These are phyloP conservation scores for Ganoderma sinense DNA, from an alignment of 1,284 basidiomycete species.

Conservation along the genomic window DNA sequence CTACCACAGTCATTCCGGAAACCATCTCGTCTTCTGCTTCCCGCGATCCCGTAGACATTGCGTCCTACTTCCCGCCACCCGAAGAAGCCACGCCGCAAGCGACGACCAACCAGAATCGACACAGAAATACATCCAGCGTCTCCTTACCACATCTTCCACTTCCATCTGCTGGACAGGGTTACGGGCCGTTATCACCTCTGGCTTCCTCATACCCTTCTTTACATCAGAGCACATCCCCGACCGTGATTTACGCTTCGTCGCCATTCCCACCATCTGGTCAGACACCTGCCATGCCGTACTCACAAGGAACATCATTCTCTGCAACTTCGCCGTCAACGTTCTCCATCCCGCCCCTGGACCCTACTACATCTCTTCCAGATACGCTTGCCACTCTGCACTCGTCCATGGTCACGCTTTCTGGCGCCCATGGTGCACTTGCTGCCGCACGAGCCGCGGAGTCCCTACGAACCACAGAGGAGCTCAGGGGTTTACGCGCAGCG, in stretches of 20 bases:
- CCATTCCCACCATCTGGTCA: conserved; percentile 18
- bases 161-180: conserved; percentile 1
- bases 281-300: conserved; percentile 18
- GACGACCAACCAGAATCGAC: conserved; percentile 21
- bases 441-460: conserved; percentile 58
- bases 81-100: conserved; percentile 23
- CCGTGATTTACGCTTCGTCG: conserved; percentile 15
- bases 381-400: conserved; percentile 66
- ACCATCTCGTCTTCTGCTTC: conserved; percentile 12
- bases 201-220: conserved; percentile 11
- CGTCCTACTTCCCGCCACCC: conserved; percentile 57
- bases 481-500: conserved; percentile 74
- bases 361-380: conserved; percentile 65
- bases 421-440: conserved; percentile 41
- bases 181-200: conserved; percentile 15
- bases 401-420: conserved; percentile 64
- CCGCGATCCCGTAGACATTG: conserved; percentile 40
- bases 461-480: conserved; percentile 78
- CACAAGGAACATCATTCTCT: conserved; percentile 28
- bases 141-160: conserved; percentile 13
- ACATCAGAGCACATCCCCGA: conserved; percentile 10
- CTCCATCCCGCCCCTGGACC: conserved; percentile 64
- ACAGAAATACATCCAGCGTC: conserved; percentile 11
- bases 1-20: neutral
- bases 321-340: conserved; percentile 37